Evolutionary conservation across 805 yeast species (phyloP).

Genomic region (Debaryomyces prosopidis): DNA sequence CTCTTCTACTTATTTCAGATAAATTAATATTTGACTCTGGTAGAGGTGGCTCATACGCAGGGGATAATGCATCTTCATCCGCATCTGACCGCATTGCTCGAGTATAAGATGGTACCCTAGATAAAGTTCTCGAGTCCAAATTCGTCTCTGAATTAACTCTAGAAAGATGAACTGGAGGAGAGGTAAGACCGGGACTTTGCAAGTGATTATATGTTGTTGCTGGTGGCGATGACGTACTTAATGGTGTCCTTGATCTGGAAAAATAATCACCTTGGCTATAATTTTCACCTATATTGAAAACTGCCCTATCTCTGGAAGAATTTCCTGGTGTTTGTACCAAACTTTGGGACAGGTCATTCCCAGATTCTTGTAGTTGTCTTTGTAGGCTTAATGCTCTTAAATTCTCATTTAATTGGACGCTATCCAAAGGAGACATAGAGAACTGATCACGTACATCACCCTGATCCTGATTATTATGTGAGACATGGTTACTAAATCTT

Average conservation of each 20-base stretch:
- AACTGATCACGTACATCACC: conserved; percentile 20
- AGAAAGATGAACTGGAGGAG: conserved; percentile 62
- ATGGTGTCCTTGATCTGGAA: conserved; percentile 13
- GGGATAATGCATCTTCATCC: conserved; percentile 60
- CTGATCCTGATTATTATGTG: conserved; percentile 7
- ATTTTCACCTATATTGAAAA: conserved; percentile 4
- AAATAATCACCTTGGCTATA: conserved; percentile 33
- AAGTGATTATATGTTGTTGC: conserved; percentile 6
- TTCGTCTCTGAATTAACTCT: conserved; percentile 51
- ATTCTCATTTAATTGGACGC: conserved; percentile 49
- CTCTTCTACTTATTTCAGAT: conserved; percentile 27
- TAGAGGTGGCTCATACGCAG: conserved; percentile 61
- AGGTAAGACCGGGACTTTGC: conserved; percentile 39
- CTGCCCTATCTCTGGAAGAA: conserved; percentile 17
- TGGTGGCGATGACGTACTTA: background rate
- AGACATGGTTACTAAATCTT: conserved; percentile 9
- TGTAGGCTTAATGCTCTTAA: conserved; percentile 52
- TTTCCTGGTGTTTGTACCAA: conserved; percentile 12
- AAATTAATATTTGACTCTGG: conserved; percentile 41
- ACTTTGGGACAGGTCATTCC: conserved; percentile 7
- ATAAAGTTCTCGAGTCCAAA: conserved; percentile 32
- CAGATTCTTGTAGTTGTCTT: conserved; percentile 40
- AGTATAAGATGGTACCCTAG: conserved; percentile 81
- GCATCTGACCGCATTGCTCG: conserved; percentile 66
- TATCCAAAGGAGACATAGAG: conserved; percentile 41